Evolutionary conservation across 805 yeast species (phyloP), one percentile per base, ranked within the genome.

Genomic region (Starmerella riodocensis): DNA sequence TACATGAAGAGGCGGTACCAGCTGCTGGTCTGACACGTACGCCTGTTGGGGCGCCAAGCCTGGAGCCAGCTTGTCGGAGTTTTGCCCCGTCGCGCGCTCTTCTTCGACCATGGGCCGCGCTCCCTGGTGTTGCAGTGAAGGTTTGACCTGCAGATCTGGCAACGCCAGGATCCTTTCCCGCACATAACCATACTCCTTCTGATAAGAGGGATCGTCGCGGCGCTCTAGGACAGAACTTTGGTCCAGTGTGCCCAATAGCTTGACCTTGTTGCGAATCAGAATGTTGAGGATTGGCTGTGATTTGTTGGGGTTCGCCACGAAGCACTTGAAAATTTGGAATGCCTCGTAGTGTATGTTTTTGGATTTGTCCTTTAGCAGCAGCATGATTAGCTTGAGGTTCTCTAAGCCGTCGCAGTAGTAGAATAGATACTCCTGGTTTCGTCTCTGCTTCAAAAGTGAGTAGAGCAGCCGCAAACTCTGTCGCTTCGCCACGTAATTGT

Each of bases 221-320:
- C 74, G 61, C 28, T 66, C 70, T 41, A 72, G 74, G 9, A 9
- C 24, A 37, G 47, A 40, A 55, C 85, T 82, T 28, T 66, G 69
- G 34, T 71, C 70, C 43, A 88, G 69, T 54, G 82, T 84, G 24
- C 66, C 65, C 28, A 86, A 58, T 46, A 88, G 69, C 53, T 80
- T 82, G 29, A 74, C 79, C 53, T 84, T 74, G 59, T 91, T 91
- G 55, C 86, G 85, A 33, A 76, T 72, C 48, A 91, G 65, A 17
- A 88, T 80, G 58, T 88, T 95, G 39, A 71, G 62, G 2, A 91
- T 75, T 6, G 78, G 74, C 56, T 78, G 84, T 2, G 84, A 68
- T 57, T 86, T 86, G 47, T 78, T 76, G 4, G 98, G 98, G 59
- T 91, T 91, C 4, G 95, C 97, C n/a, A 85, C 85, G 60, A 91